Percentiles rank a stretch among this genome's conserved stretches.
phyloP scores from a whole-genome alignment of 2,329 filamentous ascomycete genomes.

The Sporothrix variecibatus region DNA sequence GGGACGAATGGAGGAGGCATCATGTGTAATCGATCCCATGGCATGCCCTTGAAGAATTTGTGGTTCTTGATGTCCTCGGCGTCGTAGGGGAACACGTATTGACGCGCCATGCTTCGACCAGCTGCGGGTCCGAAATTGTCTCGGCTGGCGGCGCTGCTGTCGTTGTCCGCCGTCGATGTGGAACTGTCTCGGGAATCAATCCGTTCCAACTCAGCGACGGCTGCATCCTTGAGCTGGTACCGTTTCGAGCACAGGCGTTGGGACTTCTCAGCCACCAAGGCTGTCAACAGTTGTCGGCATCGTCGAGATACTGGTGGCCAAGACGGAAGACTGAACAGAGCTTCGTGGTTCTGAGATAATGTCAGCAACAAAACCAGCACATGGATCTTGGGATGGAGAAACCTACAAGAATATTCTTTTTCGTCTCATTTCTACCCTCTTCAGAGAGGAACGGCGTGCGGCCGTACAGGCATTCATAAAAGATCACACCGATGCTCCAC shows the following conservation, averaged over 20 bases:
- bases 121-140: neutral
- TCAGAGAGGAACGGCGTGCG: slow-evolving; percentile 87
- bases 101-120: slow-evolving; percentile 41
- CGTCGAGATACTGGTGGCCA: slow-evolving; percentile 65
- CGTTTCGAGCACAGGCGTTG: slow-evolving; percentile 72
- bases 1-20: slow-evolving; percentile 79
- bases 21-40: slow-evolving; percentile 74
- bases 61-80: slow-evolving; percentile 88
- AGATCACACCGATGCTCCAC: slow-evolving; percentile 94
- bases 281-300: slow-evolving; percentile 75
- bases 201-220: slow-evolving; percentile 27
- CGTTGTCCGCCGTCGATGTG: neutral
- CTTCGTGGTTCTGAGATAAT: slow-evolving; percentile 62
- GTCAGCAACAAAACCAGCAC: neutral
- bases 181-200: neutral
- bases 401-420: slow-evolving; percentile 77
- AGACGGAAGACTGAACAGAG: slow-evolving; percentile 69
- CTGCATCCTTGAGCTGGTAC: slow-evolving; percentile 68
- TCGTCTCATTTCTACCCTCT: slow-evolving; percentile 76
- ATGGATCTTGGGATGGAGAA: neutral
- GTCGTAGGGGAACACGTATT: slow-evolving; percentile 79
- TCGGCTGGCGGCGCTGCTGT: neutral
- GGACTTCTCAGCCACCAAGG: slow-evolving; percentile 73
- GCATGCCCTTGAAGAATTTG: slow-evolving; percentile 77
- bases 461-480: slow-evolving; percentile 93